These are phyloP conservation scores for Boletus mariae DNA, from an alignment of 1,284 basidiomycete genomes.

Conservation along the genomic window DNA sequence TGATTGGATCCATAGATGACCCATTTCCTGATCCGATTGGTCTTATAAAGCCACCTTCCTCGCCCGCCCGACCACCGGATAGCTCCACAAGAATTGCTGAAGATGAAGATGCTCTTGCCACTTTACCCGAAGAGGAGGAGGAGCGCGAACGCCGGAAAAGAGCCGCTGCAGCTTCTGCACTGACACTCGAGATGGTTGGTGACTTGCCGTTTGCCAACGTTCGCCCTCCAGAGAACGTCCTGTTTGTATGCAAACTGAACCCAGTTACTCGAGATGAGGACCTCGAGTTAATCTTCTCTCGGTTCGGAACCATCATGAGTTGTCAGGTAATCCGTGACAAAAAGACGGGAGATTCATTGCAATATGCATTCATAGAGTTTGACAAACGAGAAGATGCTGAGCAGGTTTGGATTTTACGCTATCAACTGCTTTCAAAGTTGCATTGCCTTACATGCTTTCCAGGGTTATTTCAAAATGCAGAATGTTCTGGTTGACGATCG, in stretches of 20 bases:
- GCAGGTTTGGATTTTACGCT: constrained; percentile 51
- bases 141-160: constrained; percentile 77
- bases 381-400: constrained; percentile 91
- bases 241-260: constrained; percentile 99
- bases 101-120: constrained; percentile 81
- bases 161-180: constrained; percentile 87
- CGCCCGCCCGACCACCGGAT: constrained; percentile 79
- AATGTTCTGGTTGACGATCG: constrained; percentile 98
- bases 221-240: constrained; percentile 94
- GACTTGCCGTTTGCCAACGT: constrained; percentile 98
- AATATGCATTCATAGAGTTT: constrained; percentile 99
- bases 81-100: constrained; percentile 85
- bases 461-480: constrained; percentile 99
- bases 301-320: constrained; percentile 93
- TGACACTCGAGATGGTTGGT: constrained; percentile 99
- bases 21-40: constrained; percentile 87
- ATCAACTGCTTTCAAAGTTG: background rate
- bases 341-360: constrained; percentile 91
- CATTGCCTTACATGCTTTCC: constrained; percentile 6
- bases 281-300: constrained; percentile 93
- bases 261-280: constrained; percentile 95
- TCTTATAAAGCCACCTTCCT: constrained; percentile 67
- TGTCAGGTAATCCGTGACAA: constrained; percentile 98
- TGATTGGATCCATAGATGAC: constrained; percentile 61
- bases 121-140: constrained; percentile 77